A percentile compares a stretch with the other conserved stretches of the same genome.
Conservation (phyloP, 2,329 filamentous ascomycete genomes). For the Sarocladiaceae sp. region DNA sequence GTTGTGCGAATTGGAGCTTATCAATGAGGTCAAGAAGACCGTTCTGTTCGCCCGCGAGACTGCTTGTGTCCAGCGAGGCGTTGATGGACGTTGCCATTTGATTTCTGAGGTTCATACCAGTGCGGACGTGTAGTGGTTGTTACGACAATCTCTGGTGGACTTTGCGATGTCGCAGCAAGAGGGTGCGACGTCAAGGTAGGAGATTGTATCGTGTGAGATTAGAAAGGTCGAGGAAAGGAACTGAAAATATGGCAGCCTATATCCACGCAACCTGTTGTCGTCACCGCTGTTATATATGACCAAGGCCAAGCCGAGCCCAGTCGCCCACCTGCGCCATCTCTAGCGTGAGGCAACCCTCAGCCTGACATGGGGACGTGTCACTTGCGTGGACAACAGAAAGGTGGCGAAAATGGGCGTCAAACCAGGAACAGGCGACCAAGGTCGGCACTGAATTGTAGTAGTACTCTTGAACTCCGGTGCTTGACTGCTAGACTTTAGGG, state of each 20-base stretch:
- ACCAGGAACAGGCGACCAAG: no score
- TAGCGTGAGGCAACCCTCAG: background rate
- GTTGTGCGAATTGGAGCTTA: constrained; percentile 47
- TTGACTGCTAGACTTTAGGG: no score
- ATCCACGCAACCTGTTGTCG: constrained; percentile 3
- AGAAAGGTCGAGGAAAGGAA: no score
- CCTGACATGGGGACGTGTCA: background rate
- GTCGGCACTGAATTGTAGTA: no score
- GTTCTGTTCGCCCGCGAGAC: constrained; percentile 50
- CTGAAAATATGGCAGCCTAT: background rate
- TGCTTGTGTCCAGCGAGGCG: constrained; percentile 43
- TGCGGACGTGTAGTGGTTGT: no score
- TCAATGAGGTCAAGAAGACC: constrained; percentile 54
- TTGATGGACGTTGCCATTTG: constrained; percentile 39
- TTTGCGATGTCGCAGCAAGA: no score
- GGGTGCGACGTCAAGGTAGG: no score
- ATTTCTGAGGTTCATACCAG: constrained; percentile 11
- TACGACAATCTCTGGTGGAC: no score
- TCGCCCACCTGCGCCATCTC: background rate
- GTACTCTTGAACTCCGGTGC: no score
- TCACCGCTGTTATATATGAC: constrained; percentile 9
- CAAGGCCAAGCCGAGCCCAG: background rate
- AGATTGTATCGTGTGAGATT: no score
- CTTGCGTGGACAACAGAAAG: background rate
- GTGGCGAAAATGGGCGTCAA: no score